Evolutionary conservation across 805 yeast genomes (phyloP).

Genomic region (Monosporozyma aerobia): DNA sequence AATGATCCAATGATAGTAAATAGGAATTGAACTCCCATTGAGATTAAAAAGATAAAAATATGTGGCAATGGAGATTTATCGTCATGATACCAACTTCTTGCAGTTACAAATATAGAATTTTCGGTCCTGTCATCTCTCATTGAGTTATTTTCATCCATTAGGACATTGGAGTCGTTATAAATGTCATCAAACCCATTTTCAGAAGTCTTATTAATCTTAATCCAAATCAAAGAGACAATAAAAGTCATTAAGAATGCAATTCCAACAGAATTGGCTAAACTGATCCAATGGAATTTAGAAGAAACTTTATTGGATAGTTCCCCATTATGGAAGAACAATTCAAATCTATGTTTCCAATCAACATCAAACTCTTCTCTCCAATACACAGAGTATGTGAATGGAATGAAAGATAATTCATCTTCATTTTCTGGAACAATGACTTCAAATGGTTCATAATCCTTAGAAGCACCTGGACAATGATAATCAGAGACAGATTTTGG

Average conservation of each 20-base stretch:
- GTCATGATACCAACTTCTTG: slow-evolving; percentile 44
- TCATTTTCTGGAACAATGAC: slow-evolving; percentile 35
- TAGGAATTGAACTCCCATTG: slow-evolving; percentile 68
- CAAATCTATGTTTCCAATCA: slow-evolving; percentile 65
- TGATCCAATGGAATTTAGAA: slow-evolving; percentile 64
- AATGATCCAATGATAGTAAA: slow-evolving; percentile 58
- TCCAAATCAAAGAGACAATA: slow-evolving; percentile 51
- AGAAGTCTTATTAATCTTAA: slow-evolving; percentile 19
- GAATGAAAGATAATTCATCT: slow-evolving; percentile 38
- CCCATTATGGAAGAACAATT: slow-evolving; percentile 54
- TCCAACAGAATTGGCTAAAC: slow-evolving; percentile 62
- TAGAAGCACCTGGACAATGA: slow-evolving; percentile 68
- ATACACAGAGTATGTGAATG: slow-evolving; percentile 77
- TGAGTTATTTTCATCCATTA: neutral
- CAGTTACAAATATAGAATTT: slow-evolving; percentile 28
- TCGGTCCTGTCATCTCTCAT: slow-evolving; percentile 11
- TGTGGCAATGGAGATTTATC: slow-evolving; percentile 24
- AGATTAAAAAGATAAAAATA: slow-evolving; percentile 46
- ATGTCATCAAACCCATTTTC: slow-evolving; percentile 17
- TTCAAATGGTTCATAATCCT: slow-evolving; percentile 47
- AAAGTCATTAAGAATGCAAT: slow-evolving; percentile 53
- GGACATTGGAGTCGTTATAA: slow-evolving; percentile 8
- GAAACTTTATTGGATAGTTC: slow-evolving; percentile 29
- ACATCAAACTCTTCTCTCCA: slow-evolving; percentile 75
- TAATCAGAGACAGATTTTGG: slow-evolving; percentile 66